Evolutionary conservation across 257 asterid genomes (phyloP), one percentile per base, ranked within the genome.

Genomic region (Pogostemon cablin): DNA sequence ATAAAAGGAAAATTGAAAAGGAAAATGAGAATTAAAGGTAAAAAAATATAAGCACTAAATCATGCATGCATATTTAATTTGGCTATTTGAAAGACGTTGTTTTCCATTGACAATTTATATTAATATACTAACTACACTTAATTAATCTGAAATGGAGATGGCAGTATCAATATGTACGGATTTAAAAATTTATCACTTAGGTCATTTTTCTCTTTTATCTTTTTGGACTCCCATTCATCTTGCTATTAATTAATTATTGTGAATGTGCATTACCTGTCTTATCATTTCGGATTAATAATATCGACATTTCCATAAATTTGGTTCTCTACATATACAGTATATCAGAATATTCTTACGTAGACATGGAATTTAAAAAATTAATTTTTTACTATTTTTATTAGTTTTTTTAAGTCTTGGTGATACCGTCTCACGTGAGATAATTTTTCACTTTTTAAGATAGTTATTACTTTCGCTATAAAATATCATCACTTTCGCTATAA

Each of bases 221-320:
- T 42, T 42, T 56, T 40, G 56, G 66, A 72, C 57, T 25, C 12
- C 12, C 41, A 34, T 35, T 53, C 40, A 40, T 54, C 37, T 0
- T 41, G 53, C 25, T 41, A 41, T 41, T 42, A 5, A 20, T 2
- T 50, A 35, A 25, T 25, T 25, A 25, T 25, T 25, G 32, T 56
- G 0, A n/a, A 48, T 57, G 5, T 20, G 41, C 44, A 41, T 3
- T 41, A 41, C 44, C 44, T 5, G 7, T 25, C 63, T 62, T 62
- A 50, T 37, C 56, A 62, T 52, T 4, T 2, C 62, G 57, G 40
- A 25, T 42, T 54, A 52, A 72, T 8, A 62, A 55, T 72, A 72
- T 65, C 72, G 61, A 55, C 52, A 73, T 73, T 44, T 42, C 32
- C 3, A 17, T 11, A 54, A 54, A 54, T 17, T 54, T 54, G 32